These are phyloP conservation scores for Bidens hawaiensis DNA, from an alignment of 140 eudicot genomes.

Conservation along the genomic window DNA sequence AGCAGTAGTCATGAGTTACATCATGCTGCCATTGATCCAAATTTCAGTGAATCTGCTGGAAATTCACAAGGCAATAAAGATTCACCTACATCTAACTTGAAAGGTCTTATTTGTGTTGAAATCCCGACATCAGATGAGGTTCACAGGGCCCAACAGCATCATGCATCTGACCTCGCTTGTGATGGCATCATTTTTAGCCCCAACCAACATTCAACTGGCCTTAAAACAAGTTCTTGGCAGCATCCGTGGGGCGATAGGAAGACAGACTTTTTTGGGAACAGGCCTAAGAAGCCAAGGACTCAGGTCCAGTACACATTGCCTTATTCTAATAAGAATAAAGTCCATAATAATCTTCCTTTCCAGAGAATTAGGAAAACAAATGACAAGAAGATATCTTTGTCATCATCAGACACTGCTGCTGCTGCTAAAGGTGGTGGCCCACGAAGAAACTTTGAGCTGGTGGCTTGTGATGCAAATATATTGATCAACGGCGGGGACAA, in stretches of 20 bases:
- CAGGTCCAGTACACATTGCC: slow-evolving; percentile 79
- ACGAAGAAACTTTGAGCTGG: slow-evolving; percentile 53
- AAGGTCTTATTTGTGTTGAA: slow-evolving; percentile 48
- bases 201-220: slow-evolving; percentile 26
- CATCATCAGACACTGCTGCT: slow-evolving; percentile 21
- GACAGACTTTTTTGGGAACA: slow-evolving; percentile 38
- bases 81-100: slow-evolving; percentile 27
- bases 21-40: slow-evolving; percentile 25
- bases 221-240: slow-evolving; percentile 39
- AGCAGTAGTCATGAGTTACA: slow-evolving; percentile 12
- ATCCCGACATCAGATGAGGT: slow-evolving; percentile 44
- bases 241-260: slow-evolving; percentile 46
- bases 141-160: slow-evolving; percentile 20
- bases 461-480: slow-evolving; percentile 72
- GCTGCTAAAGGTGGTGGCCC: slow-evolving; percentile 34
- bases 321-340: slow-evolving; percentile 38
- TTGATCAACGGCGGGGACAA: slow-evolving; percentile 59
- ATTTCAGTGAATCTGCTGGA: slow-evolving; percentile 12
- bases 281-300: slow-evolving; percentile 83
- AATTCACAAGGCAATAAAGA: slow-evolving; percentile 7
- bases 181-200: slow-evolving; percentile 45
- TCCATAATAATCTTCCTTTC: slow-evolving; percentile 40
- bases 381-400: slow-evolving; percentile 42
- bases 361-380: slow-evolving; percentile 70
- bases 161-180: slow-evolving; percentile 29